Base-by-base conservation (phyloP, 208 protist species). In the Strigomonas culicis region DNA sequence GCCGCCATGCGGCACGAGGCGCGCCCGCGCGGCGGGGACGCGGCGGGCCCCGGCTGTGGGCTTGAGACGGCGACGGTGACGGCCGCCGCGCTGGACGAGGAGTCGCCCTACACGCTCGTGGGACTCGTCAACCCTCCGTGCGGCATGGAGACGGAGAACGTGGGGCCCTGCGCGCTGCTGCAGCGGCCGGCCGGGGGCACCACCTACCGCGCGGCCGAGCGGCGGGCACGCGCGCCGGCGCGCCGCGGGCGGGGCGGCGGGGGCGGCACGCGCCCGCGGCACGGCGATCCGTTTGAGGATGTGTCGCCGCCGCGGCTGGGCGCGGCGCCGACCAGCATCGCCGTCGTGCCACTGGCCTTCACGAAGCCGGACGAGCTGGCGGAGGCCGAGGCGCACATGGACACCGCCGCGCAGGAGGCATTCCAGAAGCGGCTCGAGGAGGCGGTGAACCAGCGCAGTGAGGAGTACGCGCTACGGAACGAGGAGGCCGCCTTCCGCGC, bases 401-500 rank as follows among this genome's bases (percentile, higher is more conserved):
- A 95, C 59, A 74, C 75, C 7, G 83, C 82, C 8, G 90, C 90
- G 22, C 73, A 81, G 70, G 60, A 85, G 59, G 52, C 59, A 2
- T 92, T 87, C 49, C 80, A 88, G 70, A 68, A 75, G 65, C 84
- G 80, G 7, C 70, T 95, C 36, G 69, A 83, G 13, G 70, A 70
- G 15, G 70, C 67, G 46, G 66, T 95, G 17, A 70, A 72, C 3
- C 60, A 72, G 50, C 28, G 43, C 4, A 84, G 77, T 44, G 86
- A 92, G 32, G 85, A 91, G 39, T 39, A 83, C n/a, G 74, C 84
- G 15, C 68, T 91, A 44, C 84, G 83, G 21, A 77, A 95, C 63
- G 90, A 95, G 52, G 90, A 95, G 63, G 79, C 90, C 55, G 81
- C 83, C 1, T 95, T 88, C 55, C 73, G 90, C 49, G 69, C 63